A percentile compares a stretch with the other conserved stretches of the same genome.
Conservation (phyloP, 2,329 filamentous ascomycete genomes). For the Thyridium curvatum region DNA sequence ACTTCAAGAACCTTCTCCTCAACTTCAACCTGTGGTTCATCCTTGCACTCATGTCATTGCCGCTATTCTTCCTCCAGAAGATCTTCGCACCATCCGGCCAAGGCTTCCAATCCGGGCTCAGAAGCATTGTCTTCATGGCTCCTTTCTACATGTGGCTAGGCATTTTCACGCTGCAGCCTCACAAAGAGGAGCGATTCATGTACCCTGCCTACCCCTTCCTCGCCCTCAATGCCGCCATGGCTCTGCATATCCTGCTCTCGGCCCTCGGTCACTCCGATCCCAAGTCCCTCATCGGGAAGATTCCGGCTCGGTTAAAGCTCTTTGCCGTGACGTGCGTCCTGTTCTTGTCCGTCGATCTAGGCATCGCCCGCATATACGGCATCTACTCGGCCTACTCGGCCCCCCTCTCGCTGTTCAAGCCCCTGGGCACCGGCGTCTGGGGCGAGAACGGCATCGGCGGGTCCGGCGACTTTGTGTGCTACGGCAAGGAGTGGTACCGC, state of each 20-base stretch:
- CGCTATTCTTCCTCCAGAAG: conserved; percentile 70
- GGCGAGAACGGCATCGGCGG: conserved; percentile 43
- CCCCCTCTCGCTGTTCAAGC: conserved; percentile 64
- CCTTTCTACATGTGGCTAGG: conserved; percentile 94
- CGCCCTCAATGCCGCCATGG: conserved; percentile 79
- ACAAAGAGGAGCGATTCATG: conserved; percentile 99
- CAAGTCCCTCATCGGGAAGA: conserved; percentile 59
- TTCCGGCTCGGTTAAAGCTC: conserved; percentile 72
- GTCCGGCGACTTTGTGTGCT: conserved; percentile 68
- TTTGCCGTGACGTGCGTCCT: conserved; percentile 41
- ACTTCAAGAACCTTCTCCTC: conserved; percentile 80
- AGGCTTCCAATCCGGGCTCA: conserved; percentile 63
- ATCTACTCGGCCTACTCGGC: conserved; percentile 78
- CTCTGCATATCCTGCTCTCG: conserved; percentile 72
- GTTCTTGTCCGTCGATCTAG: conserved; percentile 57
- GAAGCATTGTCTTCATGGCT: conserved; percentile 69
- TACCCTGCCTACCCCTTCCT: conserved; percentile 92
- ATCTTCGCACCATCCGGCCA: conserved; percentile 53
- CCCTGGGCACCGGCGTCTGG: conserved; percentile 51
- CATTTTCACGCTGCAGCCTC: conserved; percentile 87
- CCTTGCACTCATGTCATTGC: conserved; percentile 67
- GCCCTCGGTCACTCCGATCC: conserved; percentile 67
- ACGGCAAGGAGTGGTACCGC: conserved; percentile 97
- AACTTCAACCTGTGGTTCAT: conserved; percentile 97
- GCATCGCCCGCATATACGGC: conserved; percentile 67